A percentile compares a stretch with the other conserved stretches of the same genome.
Evolutionary conservation across 2,329 filamentous ascomycete genomes (phyloP).

Genomic region (Xylaria sp.): DNA sequence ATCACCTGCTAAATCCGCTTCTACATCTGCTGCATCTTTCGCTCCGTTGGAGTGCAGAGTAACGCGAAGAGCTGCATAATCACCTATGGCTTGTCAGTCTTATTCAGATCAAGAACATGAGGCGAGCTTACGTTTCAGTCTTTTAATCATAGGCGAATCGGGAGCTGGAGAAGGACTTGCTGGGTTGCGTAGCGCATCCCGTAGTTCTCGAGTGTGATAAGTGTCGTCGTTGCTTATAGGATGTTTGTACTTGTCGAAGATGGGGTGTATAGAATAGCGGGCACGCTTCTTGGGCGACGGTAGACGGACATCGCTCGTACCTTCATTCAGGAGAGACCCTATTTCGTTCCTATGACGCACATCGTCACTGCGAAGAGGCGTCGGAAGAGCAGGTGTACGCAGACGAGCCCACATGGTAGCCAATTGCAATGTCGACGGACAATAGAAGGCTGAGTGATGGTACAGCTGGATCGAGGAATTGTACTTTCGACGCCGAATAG

Average conservation of each 20-base stretch:
- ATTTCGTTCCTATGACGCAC: constrained; percentile 6
- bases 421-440: not conserved
- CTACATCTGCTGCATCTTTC: constrained; percentile 29
- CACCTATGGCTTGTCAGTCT: constrained; percentile 28
- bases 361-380: constrained; percentile 15
- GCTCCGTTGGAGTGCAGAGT: constrained; percentile 36
- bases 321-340: constrained; percentile 20
- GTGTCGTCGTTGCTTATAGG: constrained; percentile 16
- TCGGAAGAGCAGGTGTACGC: constrained; percentile 17
- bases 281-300: constrained; percentile 27
- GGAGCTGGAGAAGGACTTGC: constrained; percentile 26
- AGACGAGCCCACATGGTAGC: constrained; percentile 21
- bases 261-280: constrained; percentile 26
- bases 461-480: no score
- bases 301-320: constrained; percentile 15
- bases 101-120: not conserved
- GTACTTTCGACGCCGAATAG: no score
- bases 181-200: not conserved
- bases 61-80: constrained; percentile 35
- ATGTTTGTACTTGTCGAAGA: constrained; percentile 32
- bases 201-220: constrained; percentile 4
- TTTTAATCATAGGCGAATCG: constrained; percentile 29
- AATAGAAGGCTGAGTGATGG: not conserved
- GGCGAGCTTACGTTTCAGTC: constrained; percentile 30
- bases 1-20: constrained; percentile 24